These are phyloP conservation scores for Cyberlindnera petersonii DNA, from an alignment of 805 yeast species.

Conservation along the genomic window DNA sequence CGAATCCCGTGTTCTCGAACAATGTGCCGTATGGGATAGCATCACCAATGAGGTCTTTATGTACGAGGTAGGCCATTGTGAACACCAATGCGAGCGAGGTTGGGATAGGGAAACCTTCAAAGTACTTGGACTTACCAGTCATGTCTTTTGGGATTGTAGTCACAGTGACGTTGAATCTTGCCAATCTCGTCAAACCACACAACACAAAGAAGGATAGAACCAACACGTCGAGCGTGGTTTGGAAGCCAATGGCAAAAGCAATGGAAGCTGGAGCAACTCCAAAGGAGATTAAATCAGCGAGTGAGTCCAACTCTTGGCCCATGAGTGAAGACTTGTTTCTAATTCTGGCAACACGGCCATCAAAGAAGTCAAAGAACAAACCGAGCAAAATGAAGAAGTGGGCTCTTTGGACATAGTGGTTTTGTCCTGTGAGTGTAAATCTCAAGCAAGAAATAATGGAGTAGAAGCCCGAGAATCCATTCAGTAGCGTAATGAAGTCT, in stretches of 20 bases:
- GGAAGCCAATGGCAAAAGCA: slow-evolving; percentile 89
- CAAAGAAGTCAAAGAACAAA: slow-evolving; percentile 91
- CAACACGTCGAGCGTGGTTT: slow-evolving; percentile 75
- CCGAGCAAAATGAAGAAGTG: slow-evolving; percentile 88
- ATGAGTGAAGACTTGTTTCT: slow-evolving; percentile 86
- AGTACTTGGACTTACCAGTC: slow-evolving; percentile 81
- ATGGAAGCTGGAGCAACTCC: slow-evolving; percentile 94
- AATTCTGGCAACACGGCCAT: slow-evolving; percentile 94
- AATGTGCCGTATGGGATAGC: slow-evolving; percentile 63
- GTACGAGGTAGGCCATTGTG: slow-evolving; percentile 66
- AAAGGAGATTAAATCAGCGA: slow-evolving; percentile 92
- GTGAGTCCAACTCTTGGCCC: slow-evolving; percentile 96
- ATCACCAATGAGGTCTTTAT: slow-evolving; percentile 43
- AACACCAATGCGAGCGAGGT: slow-evolving; percentile 73
- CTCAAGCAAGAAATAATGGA: slow-evolving; percentile 83
- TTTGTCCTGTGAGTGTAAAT: slow-evolving; percentile 64
- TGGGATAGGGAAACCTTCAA: slow-evolving; percentile 97
- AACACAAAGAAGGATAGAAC: slow-evolving; percentile 79
- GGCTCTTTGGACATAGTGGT: slow-evolving; percentile 79
- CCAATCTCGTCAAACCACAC: slow-evolving; percentile 91
- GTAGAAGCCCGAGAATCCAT: slow-evolving; percentile 92
- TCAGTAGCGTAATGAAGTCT: slow-evolving; percentile 89
- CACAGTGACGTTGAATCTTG: slow-evolving; percentile 93
- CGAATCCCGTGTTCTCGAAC: slow-evolving; percentile 53
- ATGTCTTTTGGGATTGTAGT: slow-evolving; percentile 88